Base-by-base conservation (phyloP, 2,329 filamentous ascomycete species). In the Gremmenia infestans region DNA sequence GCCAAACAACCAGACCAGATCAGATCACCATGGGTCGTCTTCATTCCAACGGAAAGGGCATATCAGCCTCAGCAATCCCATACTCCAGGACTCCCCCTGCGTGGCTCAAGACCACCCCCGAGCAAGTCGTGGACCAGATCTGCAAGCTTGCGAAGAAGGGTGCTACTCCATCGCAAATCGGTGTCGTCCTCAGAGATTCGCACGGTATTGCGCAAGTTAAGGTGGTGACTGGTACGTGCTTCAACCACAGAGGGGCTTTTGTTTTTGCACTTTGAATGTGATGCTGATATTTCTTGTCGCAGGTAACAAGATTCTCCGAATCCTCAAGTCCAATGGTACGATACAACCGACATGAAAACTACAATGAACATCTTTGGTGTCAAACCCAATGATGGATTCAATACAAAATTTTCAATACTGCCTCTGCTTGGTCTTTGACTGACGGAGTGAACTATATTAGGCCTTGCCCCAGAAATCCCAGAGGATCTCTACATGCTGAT, bases 401-500 rank as follows among this genome's bases (percentile, higher is more conserved):
- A 59, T 56, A 54, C 57, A 55, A 59, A 63, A 61, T 60, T 23
- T 54, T 48, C 48, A 47, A 57, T 50, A 70, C 62, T 85, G 89
- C 90, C 90, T 91, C 89, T 92, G 88, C 81, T 85, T 88, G 89
- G 90, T 93, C 81, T 78, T 80, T 73, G 85, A 86, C 90, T 94
- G 89, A 94, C 89, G 86, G 88, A 92, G 91, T 84, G 91, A 95
- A 48, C 52, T 60, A 51, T 40, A 58, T 60, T 49, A 99, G 94
- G 94, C 82, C 91, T 99, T 76, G 93, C 94, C 71, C 94, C 95
- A 76, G 92, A 97, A 78, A 87, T 99, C 72, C 94, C 95, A 75
- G 94, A 99, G 87, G 94, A 99, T 80, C 88, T 97, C 70, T 99
- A 97, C 88, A 96, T 96, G 89, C 84, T 97, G 78, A 97, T 97